Evolutionary conservation across 2,329 filamentous ascomycete genomes (phyloP), one percentile per base, ranked within the genome.

Genomic region (Colletotrichum lentis): DNA sequence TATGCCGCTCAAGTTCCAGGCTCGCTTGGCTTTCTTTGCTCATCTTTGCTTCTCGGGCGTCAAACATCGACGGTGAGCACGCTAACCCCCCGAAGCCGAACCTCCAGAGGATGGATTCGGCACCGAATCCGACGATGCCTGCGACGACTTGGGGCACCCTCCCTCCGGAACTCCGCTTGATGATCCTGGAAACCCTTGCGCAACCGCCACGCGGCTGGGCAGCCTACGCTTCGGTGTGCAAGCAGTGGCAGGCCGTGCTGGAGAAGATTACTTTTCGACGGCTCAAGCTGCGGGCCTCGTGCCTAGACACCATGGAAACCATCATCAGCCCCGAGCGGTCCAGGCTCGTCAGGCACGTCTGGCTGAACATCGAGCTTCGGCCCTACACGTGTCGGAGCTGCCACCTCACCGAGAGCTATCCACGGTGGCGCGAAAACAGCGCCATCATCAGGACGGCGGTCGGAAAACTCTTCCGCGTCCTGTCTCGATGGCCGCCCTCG

Each of bases 171-270:
- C 27, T 11, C 24, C 14, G 24, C 18, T 16, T n/a, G 14, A 50
- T 31, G 47, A 31, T 31, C 47, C 18, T 50, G 47, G 24, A 16
- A 10, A 4, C 18, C 6, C 24, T 31, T 3, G 8, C 18, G n/a
- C 20, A 10, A 4, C 10, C 3, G 8, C 18, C 14, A 27, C 5
- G 70, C 69, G 74, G 76, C 62, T 79, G 75, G 76, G 73, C 74
- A 67, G 76, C 73, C 57, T 68, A 73, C 60, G 75, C 76, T 22
- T 74, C 76, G 53, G 75, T 78, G 7, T 78, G 75, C 72, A 76
- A 63, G 72, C 77, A 78, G 73, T 80, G 76, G 77, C 75, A 78
- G 63, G 8, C 55, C 54, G 61, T 73, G 63, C 55, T 79, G 22
- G 75, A 77, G 68, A 73, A 69, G 50, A 39, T 11, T 27, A 79